Percentiles rank a stretch among this genome's conserved stretches.
phyloP scores from a whole-genome alignment of 2,329 filamentous ascomycete species.

The Botrytis fabae region DNA sequence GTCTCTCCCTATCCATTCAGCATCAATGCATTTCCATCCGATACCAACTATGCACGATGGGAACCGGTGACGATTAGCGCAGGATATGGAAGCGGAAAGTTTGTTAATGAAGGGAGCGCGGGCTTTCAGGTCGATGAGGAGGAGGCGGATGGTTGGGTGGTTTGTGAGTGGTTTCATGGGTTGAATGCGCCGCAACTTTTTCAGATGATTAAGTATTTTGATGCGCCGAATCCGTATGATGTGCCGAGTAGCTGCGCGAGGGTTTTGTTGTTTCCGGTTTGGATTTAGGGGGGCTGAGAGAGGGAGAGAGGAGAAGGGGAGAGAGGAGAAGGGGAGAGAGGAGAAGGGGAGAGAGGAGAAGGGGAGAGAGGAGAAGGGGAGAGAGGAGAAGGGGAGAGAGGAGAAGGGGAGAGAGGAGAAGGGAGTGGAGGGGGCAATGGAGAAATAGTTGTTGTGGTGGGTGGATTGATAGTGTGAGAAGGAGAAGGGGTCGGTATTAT shows the following conservation, averaged over 20 bases:
- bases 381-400: neutral
- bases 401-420: neutral
- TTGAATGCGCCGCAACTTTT: constrained; percentile 35
- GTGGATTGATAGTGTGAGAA: neutral
- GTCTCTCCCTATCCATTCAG: constrained; percentile 27
- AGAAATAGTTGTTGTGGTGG: neutral
- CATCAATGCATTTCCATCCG: constrained; percentile 30
- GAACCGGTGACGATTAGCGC: constrained; percentile 26
- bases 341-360: neutral
- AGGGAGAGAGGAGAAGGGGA: neutral
- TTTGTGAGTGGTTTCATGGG: constrained; percentile 35
- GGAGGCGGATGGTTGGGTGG: constrained; percentile 34
- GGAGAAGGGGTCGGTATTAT: too few relatives aligned
- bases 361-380: too few relatives aligned
- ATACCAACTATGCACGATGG: constrained; percentile 32
- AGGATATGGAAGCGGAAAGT: constrained; percentile 28
- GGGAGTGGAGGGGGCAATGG: too few relatives aligned
- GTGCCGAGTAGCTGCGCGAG: constrained; percentile 30
- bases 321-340: too few relatives aligned
- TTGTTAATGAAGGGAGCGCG: constrained; percentile 21
- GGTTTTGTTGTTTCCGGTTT: constrained; percentile 26
- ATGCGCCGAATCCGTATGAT: constrained; percentile 23
- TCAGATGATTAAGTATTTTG: constrained; percentile 32
- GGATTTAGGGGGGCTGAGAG: constrained; percentile 19
- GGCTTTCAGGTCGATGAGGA: constrained; percentile 27